phyloP scores from a whole-genome alignment of 225 moss, liverwort and hornwort species.

The Sphagnum contortum region DNA sequence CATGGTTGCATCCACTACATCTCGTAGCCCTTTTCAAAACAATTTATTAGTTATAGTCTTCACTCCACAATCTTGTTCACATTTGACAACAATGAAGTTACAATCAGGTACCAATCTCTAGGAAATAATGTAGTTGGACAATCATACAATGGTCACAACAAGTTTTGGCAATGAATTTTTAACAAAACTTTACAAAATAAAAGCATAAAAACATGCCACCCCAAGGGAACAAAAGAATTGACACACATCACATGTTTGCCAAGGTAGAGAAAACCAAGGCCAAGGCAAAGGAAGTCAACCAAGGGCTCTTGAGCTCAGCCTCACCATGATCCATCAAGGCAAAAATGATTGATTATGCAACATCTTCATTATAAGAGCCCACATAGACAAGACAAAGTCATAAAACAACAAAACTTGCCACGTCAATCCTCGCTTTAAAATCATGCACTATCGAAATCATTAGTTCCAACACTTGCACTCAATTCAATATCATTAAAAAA shows the following conservation, averaged over 20 bases:
- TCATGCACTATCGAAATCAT: slow-evolving; percentile 85
- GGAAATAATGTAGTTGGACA: no score
- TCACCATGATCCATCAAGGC: slow-evolving; percentile 97
- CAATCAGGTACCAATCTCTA: no score
- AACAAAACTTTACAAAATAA: no score
- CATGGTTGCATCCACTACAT: slow-evolving; percentile 96
- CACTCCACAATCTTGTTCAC: no score
- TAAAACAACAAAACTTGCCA: slow-evolving; percentile 86
- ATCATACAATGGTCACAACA: no score
- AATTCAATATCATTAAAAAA: background rate
- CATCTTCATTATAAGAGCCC: slow-evolving; percentile 90
- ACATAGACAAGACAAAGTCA: slow-evolving; percentile 86
- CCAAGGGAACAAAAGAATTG: background rate
- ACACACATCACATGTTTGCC: slow-evolving; percentile 71
- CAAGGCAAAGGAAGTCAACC: slow-evolving; percentile 89
- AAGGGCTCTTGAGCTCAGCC: slow-evolving; percentile 81
- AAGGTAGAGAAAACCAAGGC: slow-evolving; percentile 88
- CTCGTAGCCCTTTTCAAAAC: slow-evolving; percentile 27
- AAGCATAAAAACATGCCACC: background rate
- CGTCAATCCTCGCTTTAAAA: slow-evolving; percentile 71
- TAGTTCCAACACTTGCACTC: slow-evolving; percentile 74
- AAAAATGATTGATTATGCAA: slow-evolving; percentile 84
- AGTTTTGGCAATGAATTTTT: no score
- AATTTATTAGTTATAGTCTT: background rate
- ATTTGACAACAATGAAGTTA: no score